A percentile compares a stretch with the other conserved stretches of the same genome.
These are phyloP conservation scores for Zygosaccharomyces bisporus DNA, from an alignment of 805 yeast species.

Conservation along the genomic window DNA sequence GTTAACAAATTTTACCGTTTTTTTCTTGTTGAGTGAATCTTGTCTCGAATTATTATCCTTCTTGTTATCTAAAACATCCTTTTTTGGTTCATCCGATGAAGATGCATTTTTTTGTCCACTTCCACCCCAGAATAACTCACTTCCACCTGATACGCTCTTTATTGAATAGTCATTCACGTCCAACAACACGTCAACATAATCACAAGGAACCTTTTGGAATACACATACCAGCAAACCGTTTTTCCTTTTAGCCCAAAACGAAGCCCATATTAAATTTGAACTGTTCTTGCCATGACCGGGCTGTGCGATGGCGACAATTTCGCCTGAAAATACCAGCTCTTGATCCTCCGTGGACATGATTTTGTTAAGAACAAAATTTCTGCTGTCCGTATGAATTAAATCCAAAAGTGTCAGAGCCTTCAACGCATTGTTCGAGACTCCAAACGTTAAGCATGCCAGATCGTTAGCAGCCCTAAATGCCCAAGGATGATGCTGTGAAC, in stretches of 20 bases:
- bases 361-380: slow-evolving; percentile 62
- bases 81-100: slow-evolving; percentile 2
- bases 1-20: slow-evolving; percentile 30
- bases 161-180: slow-evolving; percentile 33
- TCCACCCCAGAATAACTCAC: slow-evolving; percentile 19
- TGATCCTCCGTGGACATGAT: slow-evolving; percentile 38
- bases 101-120: slow-evolving; percentile 1
- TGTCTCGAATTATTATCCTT: not conserved
- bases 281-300: slow-evolving; percentile 44
- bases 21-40: slow-evolving; percentile 11
- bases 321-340: slow-evolving; percentile 72
- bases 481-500: slow-evolving; percentile 74
- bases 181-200: slow-evolving; percentile 55
- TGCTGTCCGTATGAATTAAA: slow-evolving; percentile 70
- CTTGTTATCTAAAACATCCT: slow-evolving; percentile 6
- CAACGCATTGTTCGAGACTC: slow-evolving; percentile 63
- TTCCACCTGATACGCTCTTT: slow-evolving; percentile 27
- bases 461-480: slow-evolving; percentile 80
- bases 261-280: slow-evolving; percentile 67
- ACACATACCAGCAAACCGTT: slow-evolving; percentile 72
- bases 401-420: slow-evolving; percentile 65
- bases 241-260: slow-evolving; percentile 83
- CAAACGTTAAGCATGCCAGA: slow-evolving; percentile 82
- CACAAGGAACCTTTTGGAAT: slow-evolving; percentile 79
- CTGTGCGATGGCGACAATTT: slow-evolving; percentile 72